phyloP scores from a whole-genome alignment of 805 yeast species.

The Millerozyma miso region DNA sequence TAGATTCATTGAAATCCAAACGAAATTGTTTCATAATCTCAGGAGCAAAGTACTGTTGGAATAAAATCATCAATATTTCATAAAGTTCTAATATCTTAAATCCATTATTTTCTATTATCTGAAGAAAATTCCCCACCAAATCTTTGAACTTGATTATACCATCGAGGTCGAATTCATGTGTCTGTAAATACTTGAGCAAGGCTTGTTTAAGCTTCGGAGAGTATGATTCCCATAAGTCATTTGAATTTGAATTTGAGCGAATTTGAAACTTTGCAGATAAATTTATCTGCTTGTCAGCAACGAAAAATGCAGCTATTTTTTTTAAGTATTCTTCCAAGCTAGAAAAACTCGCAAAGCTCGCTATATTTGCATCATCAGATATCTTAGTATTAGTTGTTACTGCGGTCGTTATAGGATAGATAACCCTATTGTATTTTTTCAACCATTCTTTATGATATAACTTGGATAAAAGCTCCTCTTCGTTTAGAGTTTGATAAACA shows the following conservation, averaged over 20 bases:
- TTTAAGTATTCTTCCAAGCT: constrained; percentile 53
- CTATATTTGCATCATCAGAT: constrained; percentile 15
- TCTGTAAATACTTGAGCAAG: constrained; percentile 43
- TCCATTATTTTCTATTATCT: constrained; percentile 70
- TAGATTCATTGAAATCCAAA: constrained; percentile 54
- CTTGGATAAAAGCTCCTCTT: constrained; percentile 53
- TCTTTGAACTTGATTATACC: constrained; percentile 55
- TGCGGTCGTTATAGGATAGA: constrained; percentile 58
- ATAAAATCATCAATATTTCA: constrained; percentile 53
- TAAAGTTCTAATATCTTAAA: constrained; percentile 59
- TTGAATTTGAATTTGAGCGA: constrained; percentile 56
- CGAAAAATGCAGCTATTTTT: constrained; percentile 69
- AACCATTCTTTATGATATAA: constrained; percentile 70
- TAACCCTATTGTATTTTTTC: constrained; percentile 63
- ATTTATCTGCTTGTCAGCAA: constrained; percentile 68
- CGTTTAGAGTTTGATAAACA: constrained; percentile 73
- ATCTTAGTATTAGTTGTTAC: not conserved
- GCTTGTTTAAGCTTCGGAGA: constrained; percentile 56
- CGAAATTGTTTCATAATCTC: constrained; percentile 53
- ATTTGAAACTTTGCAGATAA: constrained; percentile 60
- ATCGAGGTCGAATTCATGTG: constrained; percentile 35
- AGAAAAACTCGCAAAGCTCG: constrained; percentile 23
- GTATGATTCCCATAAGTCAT: constrained; percentile 74
- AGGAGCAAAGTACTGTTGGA: constrained; percentile 56
- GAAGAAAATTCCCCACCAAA: constrained; percentile 64